Conservation (phyloP, 192 early-diverging fungal species). For the Coemansia sp. region DNA sequence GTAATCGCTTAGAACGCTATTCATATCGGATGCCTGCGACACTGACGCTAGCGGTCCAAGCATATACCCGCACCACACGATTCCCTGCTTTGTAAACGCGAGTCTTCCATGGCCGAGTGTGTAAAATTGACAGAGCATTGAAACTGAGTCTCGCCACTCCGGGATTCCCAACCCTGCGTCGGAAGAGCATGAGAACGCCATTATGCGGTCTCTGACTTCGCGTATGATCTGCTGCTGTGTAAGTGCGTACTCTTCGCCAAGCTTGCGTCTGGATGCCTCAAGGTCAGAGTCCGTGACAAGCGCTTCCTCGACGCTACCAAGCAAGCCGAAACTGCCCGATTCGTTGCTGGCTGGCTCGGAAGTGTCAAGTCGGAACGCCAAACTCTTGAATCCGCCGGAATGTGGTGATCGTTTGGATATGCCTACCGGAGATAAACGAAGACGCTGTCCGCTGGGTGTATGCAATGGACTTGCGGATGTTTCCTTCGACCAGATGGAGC, state of each 20-base stretch:
- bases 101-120: slow-evolving; percentile 39
- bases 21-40: neutral
- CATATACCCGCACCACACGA: slow-evolving; percentile 24
- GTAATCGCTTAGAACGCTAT: neutral
- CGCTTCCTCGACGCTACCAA: slow-evolving; percentile 46
- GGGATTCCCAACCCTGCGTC: neutral
- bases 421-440: neutral
- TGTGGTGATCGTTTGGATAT: neutral
- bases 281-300: slow-evolving; percentile 37
- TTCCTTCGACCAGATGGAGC: slow-evolving; percentile 18
- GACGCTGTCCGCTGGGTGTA: slow-evolving; percentile 18
- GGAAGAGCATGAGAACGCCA: slow-evolving; percentile 11
- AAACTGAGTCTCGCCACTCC: slow-evolving; percentile 17
- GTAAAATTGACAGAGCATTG: slow-evolving; percentile 45
- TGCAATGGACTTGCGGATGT: slow-evolving; percentile 11
- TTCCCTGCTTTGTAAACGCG: slow-evolving; percentile 8
- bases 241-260: slow-evolving; percentile 28
- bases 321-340: slow-evolving; percentile 7
- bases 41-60: slow-evolving; percentile 30
- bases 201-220: slow-evolving; percentile 33
- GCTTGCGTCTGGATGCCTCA: slow-evolving; percentile 32
- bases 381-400: neutral
- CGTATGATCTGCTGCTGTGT: slow-evolving; percentile 50
- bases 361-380: neutral
- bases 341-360: neutral